Base-by-base conservation (phyloP, 768 basidiomycete genomes). In the Hebeloma cylindrosporum region DNA sequence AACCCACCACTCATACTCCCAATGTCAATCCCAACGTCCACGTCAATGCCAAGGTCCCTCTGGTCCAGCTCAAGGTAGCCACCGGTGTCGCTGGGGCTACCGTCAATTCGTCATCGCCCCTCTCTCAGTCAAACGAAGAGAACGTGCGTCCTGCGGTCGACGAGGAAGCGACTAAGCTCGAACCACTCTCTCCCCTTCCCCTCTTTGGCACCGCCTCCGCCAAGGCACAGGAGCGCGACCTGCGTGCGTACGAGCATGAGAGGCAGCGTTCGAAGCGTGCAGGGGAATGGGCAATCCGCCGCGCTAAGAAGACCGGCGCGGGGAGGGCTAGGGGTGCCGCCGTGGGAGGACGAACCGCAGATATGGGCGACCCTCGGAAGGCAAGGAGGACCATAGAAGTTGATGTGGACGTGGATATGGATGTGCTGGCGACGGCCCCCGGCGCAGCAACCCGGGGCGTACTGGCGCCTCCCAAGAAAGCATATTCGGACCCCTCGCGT, bases 161-260 rank as follows among this genome's bases (percentile, higher is more conserved):
- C 22, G 23, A 34, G 13, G 34, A 26, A 10, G 43, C 48, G 11
- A 27, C 23, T 33, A 20, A 47, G 16, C n/a, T n/a, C n/a, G 44
- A 45, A 36, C 46, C 45, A 18, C 42, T 47, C 10, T 44, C 49
- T 20, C 45, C 53, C 7, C 39, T 50, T 16, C 30, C 18, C 18
- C 14, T 16, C 34, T 20, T 29, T 7, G 25, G 26, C 20, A 7
- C 40, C 13, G 10, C 28, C 31, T n/a, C n/a, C n/a, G 48, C 32
- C 16, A 13, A 9, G 6, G 44, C 8, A 2, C 5, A 13, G 5
- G 32, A 43, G 14, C 27, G 72, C 60, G 74, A 76, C 52, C 45
- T 64, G 30, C 72, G 76, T 10, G 72, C 73, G 7, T 73, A 64
- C 56, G 77, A 78, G 60, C 75, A 74, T 52, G 70, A 73, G 40